phyloP scores from a whole-genome alignment of 1,284 basidiomycete species.

The Ganoderma sp. region DNA sequence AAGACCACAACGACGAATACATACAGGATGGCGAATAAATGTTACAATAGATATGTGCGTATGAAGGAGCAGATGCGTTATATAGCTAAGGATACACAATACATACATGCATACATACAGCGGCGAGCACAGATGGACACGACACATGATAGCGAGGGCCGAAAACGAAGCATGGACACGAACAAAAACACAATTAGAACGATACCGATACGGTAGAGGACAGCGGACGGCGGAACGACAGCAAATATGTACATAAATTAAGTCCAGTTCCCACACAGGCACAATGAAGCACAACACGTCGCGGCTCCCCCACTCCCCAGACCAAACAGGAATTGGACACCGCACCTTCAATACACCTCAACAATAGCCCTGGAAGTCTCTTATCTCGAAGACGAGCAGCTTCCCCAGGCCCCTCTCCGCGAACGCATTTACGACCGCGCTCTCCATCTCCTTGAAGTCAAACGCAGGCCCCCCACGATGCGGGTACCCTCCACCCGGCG shows the following conservation, averaged over 20 bases:
- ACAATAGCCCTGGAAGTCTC: background rate
- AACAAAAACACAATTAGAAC: background rate
- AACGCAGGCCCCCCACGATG: conserved; percentile 7
- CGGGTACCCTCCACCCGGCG: background rate
- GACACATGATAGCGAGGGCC: conserved; percentile 1
- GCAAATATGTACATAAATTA: conserved; percentile 11
- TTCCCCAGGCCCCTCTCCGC: conserved; percentile 23
- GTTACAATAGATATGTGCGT: conserved; percentile 10
- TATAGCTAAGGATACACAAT: conserved; percentile 12
- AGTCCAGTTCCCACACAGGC: background rate
- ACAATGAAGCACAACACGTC: background rate
- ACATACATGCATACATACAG: background rate
- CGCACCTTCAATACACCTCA: background rate
- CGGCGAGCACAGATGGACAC: background rate
- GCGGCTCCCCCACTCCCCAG: background rate
- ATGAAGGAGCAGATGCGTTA: background rate
- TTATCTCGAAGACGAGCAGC: conserved; percentile 15
- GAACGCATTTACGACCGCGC: conserved; percentile 20
- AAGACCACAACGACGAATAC: background rate
- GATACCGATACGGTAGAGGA: background rate
- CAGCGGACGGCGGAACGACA: background rate
- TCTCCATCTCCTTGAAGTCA: conserved; percentile 26
- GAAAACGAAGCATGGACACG: background rate
- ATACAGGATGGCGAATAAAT: background rate
- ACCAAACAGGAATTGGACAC: background rate